Evolutionary conservation across 805 yeast genomes (phyloP).

Genomic region (Cyberlindnera petersonii): DNA sequence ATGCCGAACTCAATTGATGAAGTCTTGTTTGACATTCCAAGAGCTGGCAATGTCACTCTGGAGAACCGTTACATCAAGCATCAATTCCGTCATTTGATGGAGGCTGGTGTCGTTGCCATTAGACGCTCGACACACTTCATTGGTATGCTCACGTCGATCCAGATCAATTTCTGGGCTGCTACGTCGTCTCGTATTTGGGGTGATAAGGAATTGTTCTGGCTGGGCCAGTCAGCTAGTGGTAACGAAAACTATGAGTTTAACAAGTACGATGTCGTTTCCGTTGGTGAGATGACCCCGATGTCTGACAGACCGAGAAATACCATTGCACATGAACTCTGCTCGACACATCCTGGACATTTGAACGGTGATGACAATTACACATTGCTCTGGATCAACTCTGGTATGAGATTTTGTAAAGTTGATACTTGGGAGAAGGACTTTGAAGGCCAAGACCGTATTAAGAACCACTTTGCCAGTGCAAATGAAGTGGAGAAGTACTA

Average conservation of each 20-base stretch:
- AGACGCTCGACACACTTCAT: slow-evolving; percentile 26
- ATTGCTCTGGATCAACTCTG: slow-evolving; percentile 67
- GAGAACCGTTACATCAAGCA: slow-evolving; percentile 35
- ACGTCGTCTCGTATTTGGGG: slow-evolving; percentile 63
- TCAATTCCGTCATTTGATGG: slow-evolving; percentile 31
- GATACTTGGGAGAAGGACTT: slow-evolving; percentile 32
- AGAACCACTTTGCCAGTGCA: slow-evolving; percentile 20
- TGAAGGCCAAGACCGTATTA: slow-evolving; percentile 26
- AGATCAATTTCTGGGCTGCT: slow-evolving; percentile 36
- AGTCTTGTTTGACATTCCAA: slow-evolving; percentile 29
- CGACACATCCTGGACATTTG: slow-evolving; percentile 62
- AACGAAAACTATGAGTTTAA: slow-evolving; percentile 37
- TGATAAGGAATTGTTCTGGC: slow-evolving; percentile 76
- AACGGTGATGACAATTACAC: slow-evolving; percentile 44
- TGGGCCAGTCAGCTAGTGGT: slow-evolving; percentile 49
- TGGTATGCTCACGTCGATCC: slow-evolving; percentile 22
- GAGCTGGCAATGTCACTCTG: slow-evolving; percentile 32
- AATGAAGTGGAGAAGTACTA: slow-evolving; percentile 27
- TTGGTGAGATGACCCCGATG: slow-evolving; percentile 33
- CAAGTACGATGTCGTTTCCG: slow-evolving; percentile 34
- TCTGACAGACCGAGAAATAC: slow-evolving; percentile 19
- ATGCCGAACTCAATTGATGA: slow-evolving; percentile 38
- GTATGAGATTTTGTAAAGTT: slow-evolving; percentile 55
- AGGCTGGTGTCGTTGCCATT: slow-evolving; percentile 34
- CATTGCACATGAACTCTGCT: slow-evolving; percentile 43